Evolutionary conservation across 176 grass and related monocot genomes (phyloP).

Genomic region (Thinopyrum elongatum): DNA sequence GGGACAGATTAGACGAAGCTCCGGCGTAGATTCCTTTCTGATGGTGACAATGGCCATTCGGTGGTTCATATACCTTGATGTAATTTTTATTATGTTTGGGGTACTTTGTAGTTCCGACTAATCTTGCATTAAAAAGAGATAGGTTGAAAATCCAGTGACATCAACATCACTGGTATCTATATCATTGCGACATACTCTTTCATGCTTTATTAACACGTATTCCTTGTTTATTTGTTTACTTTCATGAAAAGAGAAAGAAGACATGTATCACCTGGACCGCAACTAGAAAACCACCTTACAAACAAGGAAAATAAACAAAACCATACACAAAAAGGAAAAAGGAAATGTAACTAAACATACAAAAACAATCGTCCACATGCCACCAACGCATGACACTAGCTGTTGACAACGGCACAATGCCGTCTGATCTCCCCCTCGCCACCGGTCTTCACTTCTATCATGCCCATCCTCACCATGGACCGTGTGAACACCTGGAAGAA

Average conservation of each 20-base stretch:
- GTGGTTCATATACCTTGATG: no score
- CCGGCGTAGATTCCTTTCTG: no score
- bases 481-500: slow-evolving; percentile 70
- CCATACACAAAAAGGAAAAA: not conserved
- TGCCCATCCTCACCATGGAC: slow-evolving; percentile 71
- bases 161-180: not conserved
- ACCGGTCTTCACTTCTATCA: slow-evolving; percentile 61
- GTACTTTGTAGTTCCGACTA: no score
- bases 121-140: not conserved
- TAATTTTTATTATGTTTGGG: no score
- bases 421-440: slow-evolving; percentile 71
- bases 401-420: slow-evolving; percentile 58
- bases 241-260: not conserved
- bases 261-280: not conserved
- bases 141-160: not conserved
- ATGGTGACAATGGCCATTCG: no score
- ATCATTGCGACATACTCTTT: not conserved
- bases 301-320: not conserved
- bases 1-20: no score
- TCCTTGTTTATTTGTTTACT: not conserved
- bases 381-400: not conserved
- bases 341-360: not conserved
- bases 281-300: not conserved
- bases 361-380: not conserved
- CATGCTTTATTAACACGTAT: not conserved